Evolutionary conservation across 2,329 filamentous ascomycete genomes (phyloP).

Genomic region (Aotearoamyces nothofagi): DNA sequence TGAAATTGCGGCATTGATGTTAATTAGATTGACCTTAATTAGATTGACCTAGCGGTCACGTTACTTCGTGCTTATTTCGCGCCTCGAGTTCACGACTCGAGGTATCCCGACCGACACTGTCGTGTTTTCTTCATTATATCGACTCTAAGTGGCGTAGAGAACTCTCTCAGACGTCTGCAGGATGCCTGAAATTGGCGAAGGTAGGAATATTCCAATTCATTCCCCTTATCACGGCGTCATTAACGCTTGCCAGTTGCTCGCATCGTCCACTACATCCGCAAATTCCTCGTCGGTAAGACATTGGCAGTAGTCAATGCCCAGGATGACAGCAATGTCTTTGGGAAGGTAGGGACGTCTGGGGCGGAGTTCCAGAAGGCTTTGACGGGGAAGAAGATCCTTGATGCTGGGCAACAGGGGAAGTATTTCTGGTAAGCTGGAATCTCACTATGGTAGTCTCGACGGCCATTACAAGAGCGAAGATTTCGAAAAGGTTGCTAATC

Average conservation of each 20-base stretch:
- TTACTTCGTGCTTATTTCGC: no score
- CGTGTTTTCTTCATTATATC: no score
- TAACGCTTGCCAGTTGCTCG: slow-evolving; percentile 47
- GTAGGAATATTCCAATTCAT: slow-evolving; percentile 17
- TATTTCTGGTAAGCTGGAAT: slow-evolving; percentile 60
- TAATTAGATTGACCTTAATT: no score
- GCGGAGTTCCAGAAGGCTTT: slow-evolving; percentile 59
- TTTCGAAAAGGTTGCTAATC: no score
- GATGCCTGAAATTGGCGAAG: slow-evolving; percentile 52
- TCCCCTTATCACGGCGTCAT: background rate
- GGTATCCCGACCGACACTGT: no score
- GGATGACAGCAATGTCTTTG: slow-evolving; percentile 76
- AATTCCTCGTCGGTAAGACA: slow-evolving; percentile 70
- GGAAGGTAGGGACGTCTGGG: slow-evolving; percentile 74
- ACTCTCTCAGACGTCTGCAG: no score
- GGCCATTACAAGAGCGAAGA: no score
- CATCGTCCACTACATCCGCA: slow-evolving; percentile 70
- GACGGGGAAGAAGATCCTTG: slow-evolving; percentile 53
- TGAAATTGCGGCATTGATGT: no score
- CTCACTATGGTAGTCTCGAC: no score
- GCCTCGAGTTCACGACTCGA: no score
- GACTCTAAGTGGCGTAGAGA: no score
- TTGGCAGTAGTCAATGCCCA: slow-evolving; percentile 55
- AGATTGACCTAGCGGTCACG: no score
- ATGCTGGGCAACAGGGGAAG: slow-evolving; percentile 79